Evolutionary conservation across 768 basidiomycete species (phyloP).

Genomic region (Boletus fagicola): DNA sequence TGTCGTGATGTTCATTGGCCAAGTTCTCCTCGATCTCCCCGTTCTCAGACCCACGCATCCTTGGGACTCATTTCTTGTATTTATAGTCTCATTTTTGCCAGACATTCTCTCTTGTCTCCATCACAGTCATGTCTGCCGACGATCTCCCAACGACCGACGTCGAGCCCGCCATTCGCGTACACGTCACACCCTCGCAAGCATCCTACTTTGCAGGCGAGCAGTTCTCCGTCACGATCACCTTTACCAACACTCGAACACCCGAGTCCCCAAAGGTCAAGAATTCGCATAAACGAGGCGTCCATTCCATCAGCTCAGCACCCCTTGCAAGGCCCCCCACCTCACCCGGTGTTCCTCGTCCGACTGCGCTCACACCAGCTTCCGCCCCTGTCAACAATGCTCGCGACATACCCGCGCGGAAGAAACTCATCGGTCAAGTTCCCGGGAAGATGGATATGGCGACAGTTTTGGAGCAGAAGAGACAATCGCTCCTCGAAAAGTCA

Average conservation of each 20-base stretch:
- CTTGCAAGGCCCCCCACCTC: conserved; percentile 81
- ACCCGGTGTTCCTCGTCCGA: conserved; percentile 55
- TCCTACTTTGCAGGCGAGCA: conserved; percentile 93
- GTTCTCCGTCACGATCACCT: conserved; percentile 81
- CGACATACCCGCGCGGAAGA: conserved; percentile 44
- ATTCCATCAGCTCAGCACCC: conserved; percentile 82
- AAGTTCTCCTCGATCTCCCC: neutral
- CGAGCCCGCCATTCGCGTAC: conserved; percentile 61
- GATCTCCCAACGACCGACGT: conserved; percentile 15
- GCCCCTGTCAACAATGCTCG: conserved; percentile 23
- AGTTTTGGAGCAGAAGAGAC: conserved; percentile 53
- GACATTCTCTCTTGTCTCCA: neutral
- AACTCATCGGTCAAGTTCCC: conserved; percentile 50
- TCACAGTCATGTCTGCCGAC: conserved; percentile 18
- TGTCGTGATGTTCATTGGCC: neutral
- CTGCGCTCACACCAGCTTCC: conserved; percentile 29
- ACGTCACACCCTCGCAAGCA: conserved; percentile 76
- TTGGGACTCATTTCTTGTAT: neutral
- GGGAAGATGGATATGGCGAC: conserved; percentile 42
- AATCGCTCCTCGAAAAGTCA: conserved; percentile 49
- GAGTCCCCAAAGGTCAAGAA: conserved; percentile 35
- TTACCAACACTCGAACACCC: conserved; percentile 75
- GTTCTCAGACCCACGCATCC: neutral
- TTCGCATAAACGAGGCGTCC: conserved; percentile 66
- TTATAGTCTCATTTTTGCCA: neutral